These are phyloP conservation scores for Paratrypanosoma confusum DNA, from an alignment of 208 protist genomes.

Conservation along the genomic window DNA sequence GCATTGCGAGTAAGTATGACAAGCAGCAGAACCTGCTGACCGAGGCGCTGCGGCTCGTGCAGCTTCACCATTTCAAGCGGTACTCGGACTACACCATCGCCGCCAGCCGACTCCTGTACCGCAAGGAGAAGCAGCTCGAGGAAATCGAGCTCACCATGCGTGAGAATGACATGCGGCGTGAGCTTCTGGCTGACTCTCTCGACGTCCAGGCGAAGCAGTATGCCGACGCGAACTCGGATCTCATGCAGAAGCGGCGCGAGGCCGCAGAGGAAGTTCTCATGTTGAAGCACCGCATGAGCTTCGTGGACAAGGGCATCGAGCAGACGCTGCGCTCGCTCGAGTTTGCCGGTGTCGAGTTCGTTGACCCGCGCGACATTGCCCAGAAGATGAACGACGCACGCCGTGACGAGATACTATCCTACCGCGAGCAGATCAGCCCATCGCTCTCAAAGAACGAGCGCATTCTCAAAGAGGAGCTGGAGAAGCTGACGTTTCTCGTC, in stretches of 20 bases:
- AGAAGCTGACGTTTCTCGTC: constrained; percentile 4
- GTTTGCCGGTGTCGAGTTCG: constrained; percentile 50
- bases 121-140: constrained; percentile 61
- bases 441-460: constrained; percentile 22
- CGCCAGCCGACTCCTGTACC: constrained; percentile 71
- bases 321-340: constrained; percentile 63
- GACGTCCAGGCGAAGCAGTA: constrained; percentile 68
- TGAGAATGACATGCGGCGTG: constrained; percentile 56
- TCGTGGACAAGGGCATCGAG: constrained; percentile 52
- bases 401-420: constrained; percentile 71
- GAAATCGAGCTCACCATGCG: constrained; percentile 67
- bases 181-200: constrained; percentile 54
- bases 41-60: constrained; percentile 69
- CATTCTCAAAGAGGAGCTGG: constrained; percentile 19
- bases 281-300: constrained; percentile 50
- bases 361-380: constrained; percentile 69
- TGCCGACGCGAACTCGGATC: constrained; percentile 50
- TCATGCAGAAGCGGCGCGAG: constrained; percentile 39
- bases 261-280: constrained; percentile 55
- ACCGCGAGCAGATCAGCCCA: constrained; percentile 39
- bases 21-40: constrained; percentile 71
- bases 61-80: constrained; percentile 76
- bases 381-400: constrained; percentile 74
- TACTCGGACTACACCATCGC: constrained; percentile 87
- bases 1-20: constrained; percentile 75